These are phyloP conservation scores for Pyracantha coccinea DNA, from an alignment of 331 rosid genomes.

Conservation along the genomic window DNA sequence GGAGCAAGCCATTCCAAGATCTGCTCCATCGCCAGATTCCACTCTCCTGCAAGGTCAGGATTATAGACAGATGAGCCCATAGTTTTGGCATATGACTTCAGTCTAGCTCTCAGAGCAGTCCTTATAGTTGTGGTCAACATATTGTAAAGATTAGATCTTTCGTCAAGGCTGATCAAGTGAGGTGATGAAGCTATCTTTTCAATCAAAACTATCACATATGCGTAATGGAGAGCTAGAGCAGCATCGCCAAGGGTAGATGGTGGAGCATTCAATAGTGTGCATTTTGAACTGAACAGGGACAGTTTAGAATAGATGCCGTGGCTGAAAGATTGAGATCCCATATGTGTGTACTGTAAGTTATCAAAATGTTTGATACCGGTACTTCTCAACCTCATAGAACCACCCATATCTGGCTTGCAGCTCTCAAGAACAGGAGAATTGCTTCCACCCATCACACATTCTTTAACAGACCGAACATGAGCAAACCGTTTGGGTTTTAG, in stretches of 20 bases:
- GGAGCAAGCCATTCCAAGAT: slow-evolving; percentile 79
- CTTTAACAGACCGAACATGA: slow-evolving; percentile 43
- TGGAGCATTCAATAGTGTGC: slow-evolving; percentile 31
- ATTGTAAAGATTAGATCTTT: slow-evolving; percentile 64
- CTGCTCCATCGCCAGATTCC: slow-evolving; percentile 29
- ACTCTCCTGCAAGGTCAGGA: slow-evolving; percentile 45
- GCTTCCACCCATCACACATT: slow-evolving; percentile 43
- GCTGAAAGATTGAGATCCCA: slow-evolving; percentile 29
- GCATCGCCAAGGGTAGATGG: slow-evolving; percentile 60
- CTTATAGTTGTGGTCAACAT: slow-evolving; percentile 59
- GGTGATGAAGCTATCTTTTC: slow-evolving; percentile 62
- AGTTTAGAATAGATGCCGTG: slow-evolving; percentile 42
- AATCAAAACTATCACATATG: slow-evolving; percentile 50
- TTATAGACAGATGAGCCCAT: slow-evolving; percentile 25
- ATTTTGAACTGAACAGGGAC: slow-evolving; percentile 28
- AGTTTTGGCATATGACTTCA: slow-evolving; percentile 28
- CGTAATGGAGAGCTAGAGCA: slow-evolving; percentile 72
- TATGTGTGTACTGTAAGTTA: slow-evolving; percentile 19
- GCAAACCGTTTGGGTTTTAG: slow-evolving; percentile 33
- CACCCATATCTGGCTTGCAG: slow-evolving; percentile 41
- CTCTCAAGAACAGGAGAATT: slow-evolving; percentile 40
- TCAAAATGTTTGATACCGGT: slow-evolving; percentile 19
- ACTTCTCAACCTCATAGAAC: slow-evolving; percentile 59
- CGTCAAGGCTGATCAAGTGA: slow-evolving; percentile 40
- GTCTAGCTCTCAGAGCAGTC: slow-evolving; percentile 45